A percentile compares a stretch with the other conserved stretches of the same genome.
These are phyloP conservation scores for Solanum habrochaites DNA, from an alignment of 257 asterid genomes.

Conservation along the genomic window DNA sequence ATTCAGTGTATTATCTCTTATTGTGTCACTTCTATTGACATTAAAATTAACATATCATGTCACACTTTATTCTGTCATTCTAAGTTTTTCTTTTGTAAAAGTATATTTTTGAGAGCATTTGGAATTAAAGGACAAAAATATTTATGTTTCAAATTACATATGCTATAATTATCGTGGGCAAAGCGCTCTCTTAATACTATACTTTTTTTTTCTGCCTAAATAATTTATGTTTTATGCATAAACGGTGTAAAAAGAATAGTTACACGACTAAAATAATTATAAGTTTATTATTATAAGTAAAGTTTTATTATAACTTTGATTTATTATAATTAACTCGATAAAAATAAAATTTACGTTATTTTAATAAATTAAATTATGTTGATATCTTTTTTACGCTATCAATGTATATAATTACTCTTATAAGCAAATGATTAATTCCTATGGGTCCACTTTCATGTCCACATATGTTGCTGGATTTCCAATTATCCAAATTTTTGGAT, in stretches of 20 bases:
- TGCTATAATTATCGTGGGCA: not conserved
- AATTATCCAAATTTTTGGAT: not conserved
- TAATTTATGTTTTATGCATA: not conserved
- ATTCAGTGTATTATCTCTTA: not conserved
- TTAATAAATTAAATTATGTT: not conserved
- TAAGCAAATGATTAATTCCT: not conserved
- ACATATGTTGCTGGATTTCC: not conserved
- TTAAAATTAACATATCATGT: not conserved
- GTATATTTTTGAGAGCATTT: not conserved
- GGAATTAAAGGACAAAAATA: not conserved
- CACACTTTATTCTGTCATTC: not conserved
- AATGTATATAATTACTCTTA: not conserved
- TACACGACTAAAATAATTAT: not conserved
- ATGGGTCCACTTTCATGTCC: not conserved
- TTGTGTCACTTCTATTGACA: not conserved
- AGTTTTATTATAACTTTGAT: not conserved
- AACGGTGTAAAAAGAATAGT: not conserved
- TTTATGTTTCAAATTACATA: not conserved
- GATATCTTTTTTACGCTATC: not conserved
- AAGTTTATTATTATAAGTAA: not conserved
- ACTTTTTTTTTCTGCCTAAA: too few species aligned
- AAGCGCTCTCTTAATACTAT: not conserved
- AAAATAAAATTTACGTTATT: not conserved
- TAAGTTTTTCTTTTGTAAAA: not conserved
- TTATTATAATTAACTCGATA: not conserved